These are phyloP conservation scores for Debaryomyces sp. DNA, from an alignment of 1,139 yeast genomes.

Conservation along the genomic window DNA sequence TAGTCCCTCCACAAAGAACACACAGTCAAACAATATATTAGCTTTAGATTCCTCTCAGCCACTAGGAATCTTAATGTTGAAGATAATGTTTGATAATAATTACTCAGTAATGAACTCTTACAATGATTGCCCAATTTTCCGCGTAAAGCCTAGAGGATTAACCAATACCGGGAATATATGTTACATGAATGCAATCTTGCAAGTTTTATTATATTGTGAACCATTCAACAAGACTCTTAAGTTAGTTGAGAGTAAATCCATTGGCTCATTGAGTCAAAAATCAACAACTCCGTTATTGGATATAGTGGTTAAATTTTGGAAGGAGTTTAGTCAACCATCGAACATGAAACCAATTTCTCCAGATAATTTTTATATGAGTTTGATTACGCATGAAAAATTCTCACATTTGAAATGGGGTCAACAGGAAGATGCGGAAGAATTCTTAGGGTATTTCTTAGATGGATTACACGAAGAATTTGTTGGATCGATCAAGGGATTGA, in stretches of 20 bases:
- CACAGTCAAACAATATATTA: not conserved
- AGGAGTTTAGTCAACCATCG: slow-evolving; percentile 37
- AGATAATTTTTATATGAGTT: slow-evolving; percentile 60
- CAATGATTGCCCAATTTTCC: slow-evolving; percentile 35
- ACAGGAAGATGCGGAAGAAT: slow-evolving; percentile 98
- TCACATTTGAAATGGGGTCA: slow-evolving; percentile 87
- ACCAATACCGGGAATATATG: slow-evolving; percentile 91
- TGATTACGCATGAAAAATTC: slow-evolving; percentile 65
- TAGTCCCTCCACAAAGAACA: not conserved
- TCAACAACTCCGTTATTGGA: slow-evolving; percentile 75
- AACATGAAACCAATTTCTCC: slow-evolving; percentile 54
- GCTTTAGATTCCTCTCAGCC: slow-evolving; percentile 23
- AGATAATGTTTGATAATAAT: slow-evolving; percentile 40
- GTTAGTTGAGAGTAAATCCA: slow-evolving; percentile 59
- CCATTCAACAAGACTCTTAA: slow-evolving; percentile 74
- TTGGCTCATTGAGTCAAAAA: slow-evolving; percentile 41
- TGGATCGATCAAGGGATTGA: slow-evolving; percentile 51
- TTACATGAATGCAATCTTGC: slow-evolving; percentile 92
- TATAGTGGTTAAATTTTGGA: slow-evolving; percentile 61
- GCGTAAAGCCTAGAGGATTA: slow-evolving; percentile 64
- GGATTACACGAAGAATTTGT: slow-evolving; percentile 91
- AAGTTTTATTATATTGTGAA: slow-evolving; percentile 74
- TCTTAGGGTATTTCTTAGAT: slow-evolving; percentile 84
- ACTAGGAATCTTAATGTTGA: slow-evolving; percentile 41
- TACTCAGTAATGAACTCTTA: slow-evolving; percentile 25